These are phyloP conservation scores for Lycium barbarum DNA, from an alignment of 257 asterid species.

Conservation along the genomic window DNA sequence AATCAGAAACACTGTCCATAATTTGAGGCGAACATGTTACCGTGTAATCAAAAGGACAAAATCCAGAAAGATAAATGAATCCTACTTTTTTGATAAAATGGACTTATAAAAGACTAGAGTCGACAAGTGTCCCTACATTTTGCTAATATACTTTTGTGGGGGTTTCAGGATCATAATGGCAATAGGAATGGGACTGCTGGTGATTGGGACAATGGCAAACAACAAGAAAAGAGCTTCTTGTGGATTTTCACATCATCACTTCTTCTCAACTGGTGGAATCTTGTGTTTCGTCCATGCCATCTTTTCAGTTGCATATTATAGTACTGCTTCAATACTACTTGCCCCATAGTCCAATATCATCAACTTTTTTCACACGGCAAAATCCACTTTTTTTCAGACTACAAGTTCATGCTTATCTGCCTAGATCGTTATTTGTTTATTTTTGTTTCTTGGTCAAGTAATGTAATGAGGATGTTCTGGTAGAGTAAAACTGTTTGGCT, in stretches of 20 bases:
- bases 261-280: constrained; percentile 77
- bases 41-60: neutral
- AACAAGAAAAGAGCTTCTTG: constrained; percentile 73
- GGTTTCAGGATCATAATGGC: constrained; percentile 65
- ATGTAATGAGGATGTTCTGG: neutral
- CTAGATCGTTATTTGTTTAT: too few relatives aligned
- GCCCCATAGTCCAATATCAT: neutral
- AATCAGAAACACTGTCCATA: neutral
- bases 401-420: too few relatives aligned
- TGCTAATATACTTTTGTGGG: neutral
- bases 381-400: neutral
- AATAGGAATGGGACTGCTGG: constrained; percentile 69
- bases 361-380: neutral
- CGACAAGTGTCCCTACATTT: neutral
- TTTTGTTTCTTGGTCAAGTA: neutral
- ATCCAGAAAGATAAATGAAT: neutral
- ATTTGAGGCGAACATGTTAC: neutral
- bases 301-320: constrained; percentile 69
- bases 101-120: neutral
- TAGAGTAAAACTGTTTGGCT: neutral
- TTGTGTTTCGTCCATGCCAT: constrained; percentile 73
- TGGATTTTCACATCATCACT: constrained; percentile 77
- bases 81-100: neutral
- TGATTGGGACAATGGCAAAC: constrained; percentile 75
- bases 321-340: constrained; percentile 51